Percentiles rank a stretch among this genome's conserved stretches.
These are phyloP conservation scores for Fusarium bulbicola DNA, from an alignment of 2,329 filamentous ascomycete species.

Conservation along the genomic window DNA sequence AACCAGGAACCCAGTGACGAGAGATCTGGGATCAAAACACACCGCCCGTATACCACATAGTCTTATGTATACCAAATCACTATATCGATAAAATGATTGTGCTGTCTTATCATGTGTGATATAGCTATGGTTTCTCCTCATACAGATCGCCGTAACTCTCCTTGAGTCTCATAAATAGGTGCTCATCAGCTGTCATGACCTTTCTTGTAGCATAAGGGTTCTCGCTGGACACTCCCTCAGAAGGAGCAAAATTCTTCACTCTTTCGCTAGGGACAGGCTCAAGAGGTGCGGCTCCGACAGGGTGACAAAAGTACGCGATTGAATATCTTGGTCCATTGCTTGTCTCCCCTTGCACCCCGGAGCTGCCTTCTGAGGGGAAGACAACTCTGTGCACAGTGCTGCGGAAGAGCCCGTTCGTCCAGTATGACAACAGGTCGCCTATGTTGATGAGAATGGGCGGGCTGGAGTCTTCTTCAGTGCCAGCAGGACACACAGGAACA, in stretches of 20 bases:
- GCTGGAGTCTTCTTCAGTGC: slow-evolving; percentile 64
- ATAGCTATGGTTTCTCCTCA: slow-evolving; percentile 47
- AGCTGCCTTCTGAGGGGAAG: slow-evolving; percentile 58
- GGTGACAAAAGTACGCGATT: slow-evolving; percentile 76
- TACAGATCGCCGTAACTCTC: slow-evolving; percentile 68
- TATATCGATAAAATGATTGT: background rate
- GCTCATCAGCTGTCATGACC: slow-evolving; percentile 70
- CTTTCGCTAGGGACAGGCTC: slow-evolving; percentile 68
- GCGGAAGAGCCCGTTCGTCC: slow-evolving; percentile 88
- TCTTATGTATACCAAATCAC: background rate
- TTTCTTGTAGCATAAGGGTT: slow-evolving; percentile 63
- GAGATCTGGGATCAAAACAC: background rate
- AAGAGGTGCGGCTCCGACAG: slow-evolving; percentile 61
- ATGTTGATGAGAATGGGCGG: slow-evolving; percentile 87
- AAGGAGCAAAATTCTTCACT: slow-evolving; percentile 55
- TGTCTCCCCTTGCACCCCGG: slow-evolving; percentile 54
- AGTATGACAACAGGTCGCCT: slow-evolving; percentile 77
- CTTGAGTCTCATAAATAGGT: slow-evolving; percentile 68
- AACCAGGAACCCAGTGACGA: background rate
- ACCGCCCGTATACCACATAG: background rate
- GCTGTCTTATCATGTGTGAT: background rate
- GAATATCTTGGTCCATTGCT: slow-evolving; percentile 66
- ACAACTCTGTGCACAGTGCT: slow-evolving; percentile 91
- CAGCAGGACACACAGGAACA: slow-evolving; percentile 72
- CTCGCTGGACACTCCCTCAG: slow-evolving; percentile 42